phyloP scores from a whole-genome alignment of 2,329 filamentous ascomycete genomes.

The Cladobotryum mycophilum region DNA sequence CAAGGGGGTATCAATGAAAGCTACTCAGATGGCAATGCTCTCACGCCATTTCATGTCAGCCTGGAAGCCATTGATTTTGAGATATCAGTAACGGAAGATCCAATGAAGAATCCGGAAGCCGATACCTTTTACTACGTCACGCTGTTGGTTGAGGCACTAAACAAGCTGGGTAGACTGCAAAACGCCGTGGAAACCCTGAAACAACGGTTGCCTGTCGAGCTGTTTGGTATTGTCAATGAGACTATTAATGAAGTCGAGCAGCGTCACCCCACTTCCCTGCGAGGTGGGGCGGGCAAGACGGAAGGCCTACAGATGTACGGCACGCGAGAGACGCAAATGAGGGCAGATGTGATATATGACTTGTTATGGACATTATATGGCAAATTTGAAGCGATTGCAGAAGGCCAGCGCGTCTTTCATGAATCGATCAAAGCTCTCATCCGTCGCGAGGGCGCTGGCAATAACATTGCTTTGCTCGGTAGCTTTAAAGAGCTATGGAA shows the following conservation, averaged over 20 bases:
- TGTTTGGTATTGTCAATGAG: conserved; percentile 90
- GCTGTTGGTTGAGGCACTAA: conserved; percentile 79
- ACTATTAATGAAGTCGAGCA: conserved; percentile 92
- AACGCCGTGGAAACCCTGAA: conserved; percentile 85
- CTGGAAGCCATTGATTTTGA: conserved; percentile 57
- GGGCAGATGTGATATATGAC: conserved; percentile 82
- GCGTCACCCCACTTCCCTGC: conserved; percentile 77
- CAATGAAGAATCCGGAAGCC: conserved; percentile 86
- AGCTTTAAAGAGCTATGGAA: conserved; percentile 98
- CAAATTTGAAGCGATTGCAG: conserved; percentile 94
- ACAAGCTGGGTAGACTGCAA: conserved; percentile 81
- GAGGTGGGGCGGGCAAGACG: conserved; percentile 49
- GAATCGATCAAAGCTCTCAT: conserved; percentile 85
- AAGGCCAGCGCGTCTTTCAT: conserved; percentile 89
- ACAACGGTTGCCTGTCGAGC: conserved; percentile 84
- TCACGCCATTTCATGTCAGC: conserved; percentile 52
- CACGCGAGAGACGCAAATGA: conserved; percentile 66
- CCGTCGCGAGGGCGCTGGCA: conserved; percentile 65
- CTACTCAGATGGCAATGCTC: conserved; percentile 38
- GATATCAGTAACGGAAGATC: conserved; percentile 68
- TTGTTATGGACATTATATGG: conserved; percentile 88
- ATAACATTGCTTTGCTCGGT: conserved; percentile 63
- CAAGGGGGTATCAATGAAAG: conserved; percentile 50
- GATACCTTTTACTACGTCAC: conserved; percentile 94
- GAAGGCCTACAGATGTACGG: conserved; percentile 58